Evolutionary conservation across 2,329 filamentous ascomycete species (phyloP).

Genomic region (Paracorniculantispora psalliotae): DNA sequence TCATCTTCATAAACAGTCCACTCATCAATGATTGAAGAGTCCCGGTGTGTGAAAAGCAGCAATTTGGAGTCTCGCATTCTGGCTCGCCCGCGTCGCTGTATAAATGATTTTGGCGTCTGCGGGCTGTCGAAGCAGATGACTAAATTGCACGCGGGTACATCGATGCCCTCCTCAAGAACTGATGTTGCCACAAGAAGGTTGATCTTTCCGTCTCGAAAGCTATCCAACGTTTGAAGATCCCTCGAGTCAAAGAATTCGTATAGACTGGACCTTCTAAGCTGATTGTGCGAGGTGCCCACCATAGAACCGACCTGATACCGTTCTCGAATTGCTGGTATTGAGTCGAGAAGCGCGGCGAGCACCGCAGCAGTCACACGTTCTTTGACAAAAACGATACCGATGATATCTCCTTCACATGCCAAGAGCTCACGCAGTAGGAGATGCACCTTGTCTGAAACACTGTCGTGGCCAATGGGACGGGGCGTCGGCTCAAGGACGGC

Average conservation of each 20-base stretch:
- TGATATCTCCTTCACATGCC: slow-evolving; percentile 31
- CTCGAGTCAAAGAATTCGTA: slow-evolving; percentile 30
- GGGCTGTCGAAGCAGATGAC: slow-evolving; percentile 54
- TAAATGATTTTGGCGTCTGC: slow-evolving; percentile 49
- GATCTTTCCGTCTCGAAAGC: slow-evolving; percentile 49
- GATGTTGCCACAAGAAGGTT: slow-evolving; percentile 59
- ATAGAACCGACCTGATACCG: slow-evolving; percentile 50
- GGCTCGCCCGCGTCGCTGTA: slow-evolving; percentile 52
- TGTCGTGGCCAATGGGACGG: slow-evolving; percentile 16
- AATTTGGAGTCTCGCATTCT: slow-evolving; percentile 47
- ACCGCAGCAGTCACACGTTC: slow-evolving; percentile 58
- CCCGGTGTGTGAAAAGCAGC: slow-evolving; percentile 38
- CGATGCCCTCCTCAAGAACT: slow-evolving; percentile 64
- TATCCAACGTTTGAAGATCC: slow-evolving; percentile 32
- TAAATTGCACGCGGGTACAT: slow-evolving; percentile 59
- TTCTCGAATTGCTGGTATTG: slow-evolving; percentile 42
- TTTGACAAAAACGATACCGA: slow-evolving; percentile 64
- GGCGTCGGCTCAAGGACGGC: slow-evolving; percentile 18
- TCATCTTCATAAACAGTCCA: slow-evolving; percentile 65
- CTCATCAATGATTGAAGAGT: slow-evolving; percentile 28
- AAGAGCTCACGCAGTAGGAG: slow-evolving; percentile 50
- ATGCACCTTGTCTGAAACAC: slow-evolving; percentile 54
- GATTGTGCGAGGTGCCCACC: slow-evolving; percentile 46
- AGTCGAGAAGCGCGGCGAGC: slow-evolving; percentile 51
- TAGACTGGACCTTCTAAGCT: slow-evolving; percentile 35